phyloP scores from a whole-genome alignment of 192 early-diverging fungal species.

The Podochytrium sp. region DNA sequence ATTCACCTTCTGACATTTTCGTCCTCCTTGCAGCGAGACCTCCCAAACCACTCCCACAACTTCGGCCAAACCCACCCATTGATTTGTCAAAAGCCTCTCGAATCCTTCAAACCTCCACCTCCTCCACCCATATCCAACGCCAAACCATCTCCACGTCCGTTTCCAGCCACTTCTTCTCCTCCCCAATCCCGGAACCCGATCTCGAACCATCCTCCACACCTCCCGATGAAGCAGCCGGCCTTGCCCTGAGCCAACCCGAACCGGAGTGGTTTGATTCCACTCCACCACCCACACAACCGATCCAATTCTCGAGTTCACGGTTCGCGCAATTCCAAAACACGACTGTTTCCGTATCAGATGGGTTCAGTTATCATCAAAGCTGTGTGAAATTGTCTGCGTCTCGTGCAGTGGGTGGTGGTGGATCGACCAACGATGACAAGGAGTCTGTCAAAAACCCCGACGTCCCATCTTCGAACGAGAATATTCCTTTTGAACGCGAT shows the following conservation, averaged over 20 bases:
- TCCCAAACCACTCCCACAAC: neutral
- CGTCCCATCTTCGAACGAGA: neutral
- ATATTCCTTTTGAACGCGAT: neutral
- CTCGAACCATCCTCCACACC: neutral
- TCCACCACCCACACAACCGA: neutral
- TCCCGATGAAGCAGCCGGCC: neutral
- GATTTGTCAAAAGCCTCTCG: neutral
- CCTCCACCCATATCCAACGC: neutral
- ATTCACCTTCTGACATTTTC: neutral
- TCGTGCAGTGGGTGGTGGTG: no score
- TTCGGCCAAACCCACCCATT: neutral
- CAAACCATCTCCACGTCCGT: neutral
- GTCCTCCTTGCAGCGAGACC: neutral
- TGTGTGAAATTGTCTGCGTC: no score
- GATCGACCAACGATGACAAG: neutral
- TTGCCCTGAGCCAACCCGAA: neutral
- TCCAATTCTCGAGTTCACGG: neutral
- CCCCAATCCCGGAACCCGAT: neutral
- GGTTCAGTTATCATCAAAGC: neutral
- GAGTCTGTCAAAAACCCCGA: neutral
- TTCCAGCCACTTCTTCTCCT: neutral
- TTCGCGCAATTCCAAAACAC: neutral
- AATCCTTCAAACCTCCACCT: neutral
- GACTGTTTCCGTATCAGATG: neutral
- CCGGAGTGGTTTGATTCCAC: no score